Evolutionary conservation across 2,329 filamentous ascomycete genomes (phyloP).

Genomic region (Sporothrix humicola): DNA sequence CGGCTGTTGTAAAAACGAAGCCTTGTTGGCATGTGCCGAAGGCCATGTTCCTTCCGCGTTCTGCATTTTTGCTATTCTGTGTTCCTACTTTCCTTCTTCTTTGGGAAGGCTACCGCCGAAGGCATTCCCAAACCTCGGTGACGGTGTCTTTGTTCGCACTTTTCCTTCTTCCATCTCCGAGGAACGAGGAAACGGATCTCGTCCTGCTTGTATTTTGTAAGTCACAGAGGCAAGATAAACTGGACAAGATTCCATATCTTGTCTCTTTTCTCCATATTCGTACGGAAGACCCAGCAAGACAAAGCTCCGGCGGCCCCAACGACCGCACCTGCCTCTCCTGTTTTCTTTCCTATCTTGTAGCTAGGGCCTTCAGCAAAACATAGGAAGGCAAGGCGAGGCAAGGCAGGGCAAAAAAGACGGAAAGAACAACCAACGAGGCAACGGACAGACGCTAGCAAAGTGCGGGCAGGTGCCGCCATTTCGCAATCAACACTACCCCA

Average conservation of each 20-base stretch:
- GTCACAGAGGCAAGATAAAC: neutral
- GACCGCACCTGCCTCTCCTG: constrained; percentile 3
- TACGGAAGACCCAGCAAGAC: neutral
- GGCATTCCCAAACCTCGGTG: neutral
- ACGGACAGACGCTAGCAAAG: neutral
- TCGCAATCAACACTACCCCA: neutral
- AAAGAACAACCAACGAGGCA: neutral
- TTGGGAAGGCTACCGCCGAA: constrained; percentile 11
- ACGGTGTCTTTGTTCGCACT: neutral
- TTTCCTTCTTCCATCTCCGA: neutral
- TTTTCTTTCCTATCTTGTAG: constrained; percentile 4
- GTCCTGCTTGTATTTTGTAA: no score
- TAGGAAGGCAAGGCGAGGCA: neutral
- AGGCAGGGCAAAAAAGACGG: neutral
- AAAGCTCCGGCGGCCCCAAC: constrained; percentile 1
- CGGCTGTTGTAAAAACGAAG: neutral
- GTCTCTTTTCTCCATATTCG: neutral
- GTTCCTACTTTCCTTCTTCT: constrained; percentile 7
- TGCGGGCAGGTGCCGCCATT: neutral
- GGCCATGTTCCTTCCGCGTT: neutral
- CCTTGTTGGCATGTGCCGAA: neutral
- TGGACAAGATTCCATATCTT: neutral
- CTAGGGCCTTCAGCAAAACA: neutral
- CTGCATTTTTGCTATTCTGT: neutral
- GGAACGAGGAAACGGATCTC: no score